Base-by-base conservation (phyloP, 108 stramenopile species). In the Nannochloropsis oceanica region DNA sequence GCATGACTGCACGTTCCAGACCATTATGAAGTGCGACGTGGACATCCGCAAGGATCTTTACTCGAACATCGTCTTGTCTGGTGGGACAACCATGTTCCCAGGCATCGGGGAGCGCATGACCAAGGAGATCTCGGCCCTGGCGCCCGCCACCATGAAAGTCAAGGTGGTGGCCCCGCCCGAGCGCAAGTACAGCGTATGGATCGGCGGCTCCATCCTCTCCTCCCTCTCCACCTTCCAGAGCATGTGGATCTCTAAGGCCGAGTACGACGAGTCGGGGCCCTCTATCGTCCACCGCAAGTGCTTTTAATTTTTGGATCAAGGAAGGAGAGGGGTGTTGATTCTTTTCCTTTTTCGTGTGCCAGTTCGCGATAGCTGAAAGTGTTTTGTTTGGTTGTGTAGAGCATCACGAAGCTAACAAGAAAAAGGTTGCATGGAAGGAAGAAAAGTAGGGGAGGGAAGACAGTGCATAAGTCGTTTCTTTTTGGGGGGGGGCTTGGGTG, bases 161-260 rank as follows among this genome's bases (percentile, higher is more conserved):
- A 99, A 99, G 99, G 97, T 99, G 91, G 97, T 99, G 43, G 98
- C 98, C 44, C 98, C 98, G 81, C 98, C 98, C n/a, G 98, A 99
- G 91, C 93, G 97, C 81, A 99, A 92, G 88, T 92, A 92, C 92
- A 90, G 90, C 42, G 92, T 92, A 25, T 92, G 92, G 92, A 92
- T 92, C 44, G 91, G 91, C 79, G 91, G 91, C 88, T 96, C 95
- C 89, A 99, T 99, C 91, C 91, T 99, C 84, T 95, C 97, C 8
- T 96, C 95, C 85, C 92, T 99, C 50, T 97, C 97, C 84, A 97
- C 98, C 81, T 98, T 99, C 96, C 97, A 98, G 91, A 93, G 94
- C 88, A 97, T 99, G 96, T 99, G 99, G 99, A 98, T 99, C 59
- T 93, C 93, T 83, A 99, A 98, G 95, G 96, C 96, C 82, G 97